A percentile compares a stretch with the other conserved stretches of the same genome.
These are phyloP conservation scores for Yarrowia porcina DNA, from an alignment of 805 yeast genomes.

Conservation along the genomic window DNA sequence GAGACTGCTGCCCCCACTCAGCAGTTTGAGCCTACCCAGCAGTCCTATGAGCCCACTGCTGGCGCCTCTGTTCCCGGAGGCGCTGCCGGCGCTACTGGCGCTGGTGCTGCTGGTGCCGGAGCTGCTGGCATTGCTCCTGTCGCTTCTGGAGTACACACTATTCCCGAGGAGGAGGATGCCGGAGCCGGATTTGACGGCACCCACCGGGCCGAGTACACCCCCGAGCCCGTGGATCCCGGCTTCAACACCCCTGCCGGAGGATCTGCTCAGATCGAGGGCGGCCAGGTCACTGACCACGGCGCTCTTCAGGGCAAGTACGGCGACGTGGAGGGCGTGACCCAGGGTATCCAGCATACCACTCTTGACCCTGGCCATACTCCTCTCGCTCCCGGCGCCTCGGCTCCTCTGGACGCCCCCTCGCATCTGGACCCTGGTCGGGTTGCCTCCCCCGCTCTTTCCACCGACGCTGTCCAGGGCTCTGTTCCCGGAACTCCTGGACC, in stretches of 20 bases:
- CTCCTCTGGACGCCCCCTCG: not conserved
- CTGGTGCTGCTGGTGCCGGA: not conserved
- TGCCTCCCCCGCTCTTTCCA: not conserved
- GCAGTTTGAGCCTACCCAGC: not conserved
- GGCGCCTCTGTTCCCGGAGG: slow-evolving; percentile 26
- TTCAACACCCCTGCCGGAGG: slow-evolving; percentile 17
- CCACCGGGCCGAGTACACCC: slow-evolving; percentile 11
- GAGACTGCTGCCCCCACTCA: not conserved
- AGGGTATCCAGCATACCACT: not conserved
- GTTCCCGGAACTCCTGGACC: slow-evolving; percentile 13
- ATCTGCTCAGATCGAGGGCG: not conserved
- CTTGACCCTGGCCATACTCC: not conserved
- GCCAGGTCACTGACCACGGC: slow-evolving; percentile 12
- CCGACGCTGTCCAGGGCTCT: not conserved
- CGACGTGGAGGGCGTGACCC: slow-evolving; percentile 5
- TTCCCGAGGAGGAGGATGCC: slow-evolving; percentile 19
- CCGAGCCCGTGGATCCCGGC: slow-evolving; percentile 15
- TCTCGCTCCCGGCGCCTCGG: not conserved
- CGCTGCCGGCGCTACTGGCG: slow-evolving; percentile 10
- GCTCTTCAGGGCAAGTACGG: slow-evolving; percentile 16
- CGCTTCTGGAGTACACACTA: slow-evolving; percentile 11
- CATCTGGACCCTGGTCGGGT: not conserved
- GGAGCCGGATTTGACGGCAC: slow-evolving; percentile 20
- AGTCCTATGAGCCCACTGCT: slow-evolving; percentile 4
- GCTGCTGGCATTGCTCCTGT: not conserved